Conservation (phyloP, 352 stramenopile genomes). For the Pythium guiyangense region DNA sequence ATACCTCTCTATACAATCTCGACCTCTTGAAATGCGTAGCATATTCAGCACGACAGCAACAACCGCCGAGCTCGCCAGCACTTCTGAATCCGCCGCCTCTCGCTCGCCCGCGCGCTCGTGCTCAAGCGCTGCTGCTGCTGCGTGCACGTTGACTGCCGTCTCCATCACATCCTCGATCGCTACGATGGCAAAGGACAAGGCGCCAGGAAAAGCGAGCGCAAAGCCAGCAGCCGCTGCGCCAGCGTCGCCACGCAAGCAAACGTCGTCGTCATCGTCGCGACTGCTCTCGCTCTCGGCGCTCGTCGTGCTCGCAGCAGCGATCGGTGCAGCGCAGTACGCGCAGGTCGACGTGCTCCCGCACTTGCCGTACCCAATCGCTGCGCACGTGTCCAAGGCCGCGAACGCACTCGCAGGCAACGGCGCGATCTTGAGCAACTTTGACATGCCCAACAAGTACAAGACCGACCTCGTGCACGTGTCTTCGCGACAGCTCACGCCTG, state of each 20-base stretch:
- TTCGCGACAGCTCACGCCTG: slow-evolving; percentile 29
- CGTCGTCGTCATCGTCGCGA: background rate
- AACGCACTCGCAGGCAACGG: slow-evolving; percentile 8
- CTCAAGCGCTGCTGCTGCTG: no score
- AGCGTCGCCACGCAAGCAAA: slow-evolving; percentile 5
- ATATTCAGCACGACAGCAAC: no score
- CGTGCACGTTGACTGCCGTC: no score
- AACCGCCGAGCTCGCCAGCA: no score
- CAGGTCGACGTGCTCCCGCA: slow-evolving; percentile 13
- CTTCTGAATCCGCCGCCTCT: no score
- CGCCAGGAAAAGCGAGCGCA: background rate
- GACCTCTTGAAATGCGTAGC: no score
- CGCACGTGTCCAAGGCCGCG: slow-evolving; percentile 2
- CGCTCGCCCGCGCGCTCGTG: no score
- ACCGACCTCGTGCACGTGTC: slow-evolving; percentile 41
- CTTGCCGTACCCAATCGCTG: slow-evolving; percentile 12
- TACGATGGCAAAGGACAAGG: background rate
- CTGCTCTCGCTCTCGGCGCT: slow-evolving; percentile 18
- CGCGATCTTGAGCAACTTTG: slow-evolving; percentile 11
- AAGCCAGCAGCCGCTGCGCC: background rate
- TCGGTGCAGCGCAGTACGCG: slow-evolving; percentile 11
- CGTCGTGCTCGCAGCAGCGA: slow-evolving; percentile 10
- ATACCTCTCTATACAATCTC: no score
- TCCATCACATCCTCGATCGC: no score
- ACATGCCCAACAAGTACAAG: slow-evolving; percentile 56